These are phyloP conservation scores for Phytophthora pisi DNA, from an alignment of 352 stramenopile species.

Conservation along the genomic window DNA sequence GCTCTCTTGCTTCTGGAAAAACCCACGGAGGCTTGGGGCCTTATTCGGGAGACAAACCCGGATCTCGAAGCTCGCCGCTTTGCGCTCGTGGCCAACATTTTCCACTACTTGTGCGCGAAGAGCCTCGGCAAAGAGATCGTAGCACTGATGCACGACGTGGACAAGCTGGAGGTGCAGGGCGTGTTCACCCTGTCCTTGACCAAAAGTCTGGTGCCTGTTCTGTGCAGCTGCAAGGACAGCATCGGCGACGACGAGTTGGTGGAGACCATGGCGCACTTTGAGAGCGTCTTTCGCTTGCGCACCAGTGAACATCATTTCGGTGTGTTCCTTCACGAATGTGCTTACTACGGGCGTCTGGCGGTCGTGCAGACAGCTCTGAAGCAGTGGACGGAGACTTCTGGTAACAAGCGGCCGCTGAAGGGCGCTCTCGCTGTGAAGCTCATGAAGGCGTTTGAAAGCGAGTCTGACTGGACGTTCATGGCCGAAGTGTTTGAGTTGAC, in stretches of 20 bases:
- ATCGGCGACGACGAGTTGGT: slow-evolving; percentile 50
- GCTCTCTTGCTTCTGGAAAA: slow-evolving; percentile 59
- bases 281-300: slow-evolving; percentile 39
- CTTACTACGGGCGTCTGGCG: slow-evolving; percentile 33
- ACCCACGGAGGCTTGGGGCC: slow-evolving; percentile 40
- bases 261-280: slow-evolving; percentile 33
- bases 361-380: slow-evolving; percentile 38
- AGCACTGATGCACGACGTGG: slow-evolving; percentile 39
- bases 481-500: slow-evolving; percentile 39
- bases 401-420: slow-evolving; percentile 36
- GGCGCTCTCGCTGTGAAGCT: slow-evolving; percentile 27
- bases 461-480: slow-evolving; percentile 43
- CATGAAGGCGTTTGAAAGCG: slow-evolving; percentile 33
- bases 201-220: slow-evolving; percentile 45
- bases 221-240: slow-evolving; percentile 39
- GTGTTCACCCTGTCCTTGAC: slow-evolving; percentile 42
- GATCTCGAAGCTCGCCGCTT: slow-evolving; percentile 33
- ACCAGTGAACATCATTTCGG: slow-evolving; percentile 45
- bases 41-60: slow-evolving; percentile 43
- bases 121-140: slow-evolving; percentile 41
- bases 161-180: slow-evolving; percentile 34
- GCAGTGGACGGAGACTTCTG: slow-evolving; percentile 32
- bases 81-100: slow-evolving; percentile 46
- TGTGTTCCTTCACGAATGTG: slow-evolving; percentile 52
- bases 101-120: slow-evolving; percentile 52